These are phyloP conservation scores for Macrolepiota albuminosa DNA, from an alignment of 768 basidiomycete genomes.

Conservation along the genomic window DNA sequence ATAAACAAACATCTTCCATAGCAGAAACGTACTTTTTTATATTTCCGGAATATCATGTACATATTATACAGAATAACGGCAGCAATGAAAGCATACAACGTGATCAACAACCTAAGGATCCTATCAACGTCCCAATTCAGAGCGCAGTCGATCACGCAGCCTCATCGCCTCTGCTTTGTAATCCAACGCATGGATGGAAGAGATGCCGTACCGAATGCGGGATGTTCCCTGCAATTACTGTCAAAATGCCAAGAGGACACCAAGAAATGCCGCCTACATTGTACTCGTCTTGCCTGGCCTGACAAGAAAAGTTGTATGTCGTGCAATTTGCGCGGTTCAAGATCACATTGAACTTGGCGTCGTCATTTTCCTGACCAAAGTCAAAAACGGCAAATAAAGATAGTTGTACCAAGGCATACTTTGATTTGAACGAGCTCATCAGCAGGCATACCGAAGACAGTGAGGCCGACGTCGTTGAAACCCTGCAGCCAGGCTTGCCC, in stretches of 20 bases:
- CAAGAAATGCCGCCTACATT: slow-evolving; percentile 47
- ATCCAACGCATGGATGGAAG: slow-evolving; percentile 58
- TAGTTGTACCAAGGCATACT: slow-evolving; percentile 31
- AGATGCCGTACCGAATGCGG: slow-evolving; percentile 80
- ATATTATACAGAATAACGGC: background rate
- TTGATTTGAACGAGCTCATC: slow-evolving; percentile 74
- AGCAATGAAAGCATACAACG: background rate
- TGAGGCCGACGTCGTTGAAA: slow-evolving; percentile 87
- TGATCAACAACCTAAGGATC: background rate
- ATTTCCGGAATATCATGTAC: background rate
- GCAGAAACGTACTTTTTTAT: slow-evolving; percentile 4
- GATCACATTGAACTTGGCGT: slow-evolving; percentile 49
- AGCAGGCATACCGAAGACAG: slow-evolving; percentile 73
- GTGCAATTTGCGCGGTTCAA: slow-evolving; percentile 64
- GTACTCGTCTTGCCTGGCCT: slow-evolving; percentile 83
- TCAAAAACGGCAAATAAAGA: background rate
- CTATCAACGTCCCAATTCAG: slow-evolving; percentile 47
- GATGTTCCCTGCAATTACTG: slow-evolving; percentile 57
- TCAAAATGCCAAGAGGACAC: background rate
- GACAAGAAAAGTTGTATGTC: slow-evolving; percentile 78
- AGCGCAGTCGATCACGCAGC: slow-evolving; percentile 56
- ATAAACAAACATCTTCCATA: slow-evolving; percentile 11
- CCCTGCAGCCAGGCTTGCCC: slow-evolving; percentile 90
- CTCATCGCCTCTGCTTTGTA: slow-evolving; percentile 62
- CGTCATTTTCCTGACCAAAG: slow-evolving; percentile 49